These are phyloP conservation scores for Stylonectria norvegica DNA, from an alignment of 2,329 filamentous ascomycete species.

Conservation along the genomic window DNA sequence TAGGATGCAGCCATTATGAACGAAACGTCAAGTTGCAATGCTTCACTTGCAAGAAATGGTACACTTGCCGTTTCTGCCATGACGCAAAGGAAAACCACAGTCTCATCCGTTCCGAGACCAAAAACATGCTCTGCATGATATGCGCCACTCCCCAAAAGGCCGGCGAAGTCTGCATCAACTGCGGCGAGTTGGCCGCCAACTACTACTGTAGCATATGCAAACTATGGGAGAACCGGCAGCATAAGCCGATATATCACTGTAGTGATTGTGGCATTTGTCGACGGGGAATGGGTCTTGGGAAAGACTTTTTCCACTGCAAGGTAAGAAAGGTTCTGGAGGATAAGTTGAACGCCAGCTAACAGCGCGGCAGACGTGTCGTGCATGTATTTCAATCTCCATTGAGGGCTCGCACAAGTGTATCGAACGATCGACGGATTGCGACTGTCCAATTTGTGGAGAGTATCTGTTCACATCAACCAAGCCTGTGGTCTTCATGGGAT, in stretches of 20 bases:
- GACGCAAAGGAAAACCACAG: slow-evolving; percentile 76
- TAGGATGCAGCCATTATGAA: slow-evolving; percentile 91
- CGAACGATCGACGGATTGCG: slow-evolving; percentile 88
- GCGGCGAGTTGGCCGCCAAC: slow-evolving; percentile 72
- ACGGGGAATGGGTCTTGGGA: slow-evolving; percentile 84
- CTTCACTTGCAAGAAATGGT: slow-evolving; percentile 84
- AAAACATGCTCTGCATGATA: slow-evolving; percentile 97
- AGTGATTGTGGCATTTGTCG: slow-evolving; percentile 94
- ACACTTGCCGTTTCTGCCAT: slow-evolving; percentile 92
- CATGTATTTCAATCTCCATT: slow-evolving; percentile 88
- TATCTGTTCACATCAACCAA: slow-evolving; percentile 92
- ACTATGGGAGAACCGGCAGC: slow-evolving; percentile 90
- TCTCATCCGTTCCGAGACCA: slow-evolving; percentile 77
- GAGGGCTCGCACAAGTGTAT: slow-evolving; percentile 88
- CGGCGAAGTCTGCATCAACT: slow-evolving; percentile 72
- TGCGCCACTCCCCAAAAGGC: slow-evolving; percentile 83
- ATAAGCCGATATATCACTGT: slow-evolving; percentile 94
- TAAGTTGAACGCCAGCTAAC: slow-evolving; percentile 18
- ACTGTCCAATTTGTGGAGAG: slow-evolving; percentile 95
- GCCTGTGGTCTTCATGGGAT: slow-evolving; percentile 89
- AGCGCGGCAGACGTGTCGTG: slow-evolving; percentile 69
- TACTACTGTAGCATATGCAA: slow-evolving; percentile 97
- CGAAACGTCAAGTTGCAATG: slow-evolving; percentile 96
- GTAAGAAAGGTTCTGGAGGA: slow-evolving; percentile 43
- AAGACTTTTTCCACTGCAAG: slow-evolving; percentile 98